Evolutionary conservation across 768 basidiomycete species (phyloP).

Genomic region (Floccularia luteovirens): DNA sequence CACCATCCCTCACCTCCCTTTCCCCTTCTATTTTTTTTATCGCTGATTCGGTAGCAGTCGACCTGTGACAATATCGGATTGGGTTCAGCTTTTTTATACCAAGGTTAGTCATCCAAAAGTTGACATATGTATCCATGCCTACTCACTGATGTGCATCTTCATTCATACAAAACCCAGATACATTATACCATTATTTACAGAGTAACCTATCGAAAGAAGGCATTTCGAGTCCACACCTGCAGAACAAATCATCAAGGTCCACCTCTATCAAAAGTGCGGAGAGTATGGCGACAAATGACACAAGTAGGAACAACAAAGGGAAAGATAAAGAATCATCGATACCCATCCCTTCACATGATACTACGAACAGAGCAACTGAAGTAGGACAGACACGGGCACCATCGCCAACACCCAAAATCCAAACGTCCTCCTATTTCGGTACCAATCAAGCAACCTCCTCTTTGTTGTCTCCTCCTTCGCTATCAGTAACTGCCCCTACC

Average conservation of each 20-base stretch:
- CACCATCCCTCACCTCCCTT: conserved; percentile 14
- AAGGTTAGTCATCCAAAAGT: conserved; percentile 17
- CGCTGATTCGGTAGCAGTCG: conserved; percentile 17
- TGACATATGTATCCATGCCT: conserved; percentile 3
- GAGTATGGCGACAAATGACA: too few relatives aligned
- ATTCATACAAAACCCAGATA: conserved; percentile 20
- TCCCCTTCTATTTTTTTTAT: conserved; percentile 12
- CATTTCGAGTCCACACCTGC: too few relatives aligned
- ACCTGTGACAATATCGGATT: conserved; percentile 17
- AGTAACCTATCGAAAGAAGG: too few relatives aligned
- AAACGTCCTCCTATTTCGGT: conserved; percentile 13
- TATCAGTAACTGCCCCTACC: conserved; percentile 32
- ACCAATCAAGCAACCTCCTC: conserved; percentile 19
- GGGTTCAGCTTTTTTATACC: conserved; percentile 31
- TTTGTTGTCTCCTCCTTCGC: conserved; percentile 25
- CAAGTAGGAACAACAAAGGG: conserved; percentile 10
- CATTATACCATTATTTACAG: conserved; percentile 23
- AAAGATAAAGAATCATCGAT: conserved; percentile 11
- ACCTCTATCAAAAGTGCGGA: too few relatives aligned
- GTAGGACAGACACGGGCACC: conserved; percentile 11
- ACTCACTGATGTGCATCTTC: not conserved
- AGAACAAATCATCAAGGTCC: too few relatives aligned
- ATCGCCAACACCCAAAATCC: conserved; percentile 18
- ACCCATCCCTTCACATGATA: not conserved
- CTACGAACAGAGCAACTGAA: conserved; percentile 8